Evolutionary conservation across 23 red algal species (phyloP).

Genomic region (Pyropia yezoensis): DNA sequence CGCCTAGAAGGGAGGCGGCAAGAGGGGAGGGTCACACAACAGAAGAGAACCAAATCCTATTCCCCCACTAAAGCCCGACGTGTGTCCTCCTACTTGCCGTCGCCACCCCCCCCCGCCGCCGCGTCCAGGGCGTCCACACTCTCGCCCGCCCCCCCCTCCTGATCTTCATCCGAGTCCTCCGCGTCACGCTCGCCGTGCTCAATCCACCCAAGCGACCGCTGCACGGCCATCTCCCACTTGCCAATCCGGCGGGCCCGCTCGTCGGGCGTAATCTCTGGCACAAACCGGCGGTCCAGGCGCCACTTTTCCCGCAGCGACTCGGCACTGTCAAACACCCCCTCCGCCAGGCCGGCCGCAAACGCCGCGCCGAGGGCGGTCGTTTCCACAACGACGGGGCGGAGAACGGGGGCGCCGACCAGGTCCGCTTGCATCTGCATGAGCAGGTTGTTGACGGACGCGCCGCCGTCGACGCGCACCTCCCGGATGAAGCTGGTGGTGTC

Average conservation of each 20-base stretch:
- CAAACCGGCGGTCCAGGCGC: slow-evolving; percentile 33
- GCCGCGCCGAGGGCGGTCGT: slow-evolving; percentile 87
- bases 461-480: slow-evolving; percentile 78
- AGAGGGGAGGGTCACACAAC: too few relatives aligned
- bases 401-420: slow-evolving; percentile 40
- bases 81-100: too few relatives aligned
- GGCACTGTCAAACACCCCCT: slow-evolving; percentile 33
- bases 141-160: too few relatives aligned
- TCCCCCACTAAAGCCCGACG: too few relatives aligned
- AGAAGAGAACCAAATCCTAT: too few relatives aligned
- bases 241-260: slow-evolving; percentile 24
- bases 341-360: slow-evolving; percentile 57
- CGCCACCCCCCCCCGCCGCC: too few relatives aligned
- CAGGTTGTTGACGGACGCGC: slow-evolving; percentile 51
- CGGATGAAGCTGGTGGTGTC: slow-evolving; percentile 1
- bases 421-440: slow-evolving; percentile 85
- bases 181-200: neutral
- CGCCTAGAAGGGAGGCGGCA: too few relatives aligned
- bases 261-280: slow-evolving; percentile 31
- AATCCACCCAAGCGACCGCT: slow-evolving; percentile 61
- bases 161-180: too few relatives aligned
- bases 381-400: slow-evolving; percentile 64
- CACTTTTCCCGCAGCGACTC: slow-evolving; percentile 52
- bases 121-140: too few relatives aligned
- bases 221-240: slow-evolving; percentile 62